A percentile compares a stretch with the other conserved stretches of the same genome.
Evolutionary conservation across 129 eudicot genomes (phyloP).

Genomic region (Smallanthus sonchifolius): DNA sequence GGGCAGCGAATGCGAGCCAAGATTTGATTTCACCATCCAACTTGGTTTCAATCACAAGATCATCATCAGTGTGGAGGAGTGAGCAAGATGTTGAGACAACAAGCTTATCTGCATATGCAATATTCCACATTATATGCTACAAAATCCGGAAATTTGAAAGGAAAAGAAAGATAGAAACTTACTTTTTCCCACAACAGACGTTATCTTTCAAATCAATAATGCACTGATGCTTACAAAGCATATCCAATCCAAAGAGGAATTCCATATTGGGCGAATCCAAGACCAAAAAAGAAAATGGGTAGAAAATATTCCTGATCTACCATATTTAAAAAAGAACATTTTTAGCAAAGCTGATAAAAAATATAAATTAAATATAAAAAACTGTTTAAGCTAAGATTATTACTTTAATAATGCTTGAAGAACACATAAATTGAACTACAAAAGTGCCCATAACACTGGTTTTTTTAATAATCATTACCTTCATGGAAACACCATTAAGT

Average conservation of each 20-base stretch:
- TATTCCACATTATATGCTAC: no score
- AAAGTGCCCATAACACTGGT: background rate
- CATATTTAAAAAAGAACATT: background rate
- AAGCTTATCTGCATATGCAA: no score
- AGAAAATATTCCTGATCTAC: constrained; percentile 80
- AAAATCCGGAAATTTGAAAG: no score
- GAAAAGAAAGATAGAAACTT: no score
- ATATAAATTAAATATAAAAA: background rate
- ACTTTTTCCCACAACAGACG: no score
- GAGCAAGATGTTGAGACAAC: no score
- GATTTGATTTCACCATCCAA: no score
- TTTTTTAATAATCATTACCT: constrained; percentile 43
- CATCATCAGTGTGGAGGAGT: no score
- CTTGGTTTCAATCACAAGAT: no score
- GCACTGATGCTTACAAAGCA: constrained; percentile 98
- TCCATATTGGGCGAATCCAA: constrained; percentile 98
- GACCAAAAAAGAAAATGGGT: constrained; percentile 85
- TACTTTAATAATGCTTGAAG: constrained; percentile 59
- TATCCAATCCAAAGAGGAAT: constrained; percentile 92
- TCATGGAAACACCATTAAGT: constrained; percentile 91
- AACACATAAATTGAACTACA: background rate
- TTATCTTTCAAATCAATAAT: constrained; percentile 90
- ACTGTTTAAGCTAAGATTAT: background rate
- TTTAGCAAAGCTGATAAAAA: background rate
- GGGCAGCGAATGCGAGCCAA: no score